These are phyloP conservation scores for Verticillium longisporum DNA, from an alignment of 2,329 filamentous ascomycete genomes.

Conservation along the genomic window DNA sequence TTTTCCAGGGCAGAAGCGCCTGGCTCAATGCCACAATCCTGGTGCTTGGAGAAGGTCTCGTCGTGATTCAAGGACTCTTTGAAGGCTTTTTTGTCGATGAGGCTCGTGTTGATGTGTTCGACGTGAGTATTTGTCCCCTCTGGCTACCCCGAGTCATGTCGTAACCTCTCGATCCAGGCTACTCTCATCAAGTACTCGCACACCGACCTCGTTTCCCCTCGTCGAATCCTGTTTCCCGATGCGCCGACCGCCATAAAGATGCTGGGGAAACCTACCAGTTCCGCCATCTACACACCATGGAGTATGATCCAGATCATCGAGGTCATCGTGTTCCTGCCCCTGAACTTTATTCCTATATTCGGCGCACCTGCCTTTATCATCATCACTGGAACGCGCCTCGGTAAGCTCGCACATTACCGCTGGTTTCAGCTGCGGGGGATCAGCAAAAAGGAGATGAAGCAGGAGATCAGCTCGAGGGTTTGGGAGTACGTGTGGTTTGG, in stretches of 20 bases:
- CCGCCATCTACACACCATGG: constrained; percentile 80
- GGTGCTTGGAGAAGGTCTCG: constrained; percentile 74
- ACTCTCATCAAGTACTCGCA: constrained; percentile 71
- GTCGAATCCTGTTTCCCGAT: constrained; percentile 60
- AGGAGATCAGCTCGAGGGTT: constrained; percentile 57
- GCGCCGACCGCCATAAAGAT: constrained; percentile 68
- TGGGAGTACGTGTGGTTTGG: constrained; percentile 95
- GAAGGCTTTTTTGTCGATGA: constrained; percentile 80
- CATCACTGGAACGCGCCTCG: constrained; percentile 78
- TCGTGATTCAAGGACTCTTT: constrained; percentile 63
- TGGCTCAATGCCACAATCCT: constrained; percentile 85
- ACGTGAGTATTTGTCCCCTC: constrained; percentile 44
- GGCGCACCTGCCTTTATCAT: constrained; percentile 82
- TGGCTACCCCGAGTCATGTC: background rate
- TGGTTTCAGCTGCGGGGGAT: constrained; percentile 79
- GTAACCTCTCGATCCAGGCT: constrained; percentile 30
- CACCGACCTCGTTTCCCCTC: constrained; percentile 59
- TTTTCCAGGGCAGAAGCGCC: constrained; percentile 84
- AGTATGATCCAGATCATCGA: constrained; percentile 86
- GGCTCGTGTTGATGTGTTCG: constrained; percentile 74
- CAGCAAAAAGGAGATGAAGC: constrained; percentile 65
- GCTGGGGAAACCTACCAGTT: constrained; percentile 72
- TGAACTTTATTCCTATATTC: constrained; percentile 81
- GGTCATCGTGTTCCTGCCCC: constrained; percentile 68
- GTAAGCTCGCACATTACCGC: constrained; percentile 83